These are phyloP conservation scores for Phtheirospermum japonicum DNA, from an alignment of 257 asterid species.

Conservation along the genomic window DNA sequence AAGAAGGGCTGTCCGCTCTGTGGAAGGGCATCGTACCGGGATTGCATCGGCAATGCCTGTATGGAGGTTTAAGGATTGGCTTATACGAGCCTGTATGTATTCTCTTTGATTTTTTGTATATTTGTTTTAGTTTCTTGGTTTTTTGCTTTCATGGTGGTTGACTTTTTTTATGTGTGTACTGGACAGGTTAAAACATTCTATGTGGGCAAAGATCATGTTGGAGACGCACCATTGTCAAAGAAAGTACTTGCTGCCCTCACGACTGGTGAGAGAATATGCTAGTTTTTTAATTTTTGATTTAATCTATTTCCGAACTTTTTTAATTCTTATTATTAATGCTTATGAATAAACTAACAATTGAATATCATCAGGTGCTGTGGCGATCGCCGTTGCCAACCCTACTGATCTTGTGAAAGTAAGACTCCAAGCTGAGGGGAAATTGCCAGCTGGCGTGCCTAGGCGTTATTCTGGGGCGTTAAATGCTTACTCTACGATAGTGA, in stretches of 20 bases:
- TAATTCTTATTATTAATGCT: not conserved
- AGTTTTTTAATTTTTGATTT: slow-evolving; percentile 1
- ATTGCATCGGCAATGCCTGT: slow-evolving; percentile 88
- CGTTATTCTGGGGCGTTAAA: slow-evolving; percentile 93
- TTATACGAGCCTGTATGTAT: slow-evolving; percentile 85
- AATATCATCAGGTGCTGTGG: slow-evolving; percentile 68
- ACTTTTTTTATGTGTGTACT: slow-evolving; percentile 7
- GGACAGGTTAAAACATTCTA: slow-evolving; percentile 70
- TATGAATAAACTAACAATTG: slow-evolving; percentile 21
- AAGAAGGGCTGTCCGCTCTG: slow-evolving; percentile 78
- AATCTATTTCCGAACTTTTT: no score
- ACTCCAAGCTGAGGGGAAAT: slow-evolving; percentile 95
- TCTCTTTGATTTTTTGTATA: slow-evolving; percentile 5
- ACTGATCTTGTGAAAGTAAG: slow-evolving; percentile 98
- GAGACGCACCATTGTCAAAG: slow-evolving; percentile 88
- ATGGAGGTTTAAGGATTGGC: slow-evolving; percentile 94
- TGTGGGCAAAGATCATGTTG: slow-evolving; percentile 92
- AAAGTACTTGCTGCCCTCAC: slow-evolving; percentile 94
- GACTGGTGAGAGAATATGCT: slow-evolving; percentile 56
- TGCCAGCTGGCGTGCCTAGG: slow-evolving; percentile 89
- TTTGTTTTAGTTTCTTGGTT: slow-evolving; percentile 2
- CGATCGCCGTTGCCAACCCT: slow-evolving; percentile 81
- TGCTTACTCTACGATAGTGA: slow-evolving; percentile 85
- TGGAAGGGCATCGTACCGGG: slow-evolving; percentile 99
- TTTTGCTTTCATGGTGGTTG: slow-evolving; percentile 18